Evolutionary conservation across 2,329 filamentous ascomycete species (phyloP).

Genomic region (Cylindrodendrum hubeiense): DNA sequence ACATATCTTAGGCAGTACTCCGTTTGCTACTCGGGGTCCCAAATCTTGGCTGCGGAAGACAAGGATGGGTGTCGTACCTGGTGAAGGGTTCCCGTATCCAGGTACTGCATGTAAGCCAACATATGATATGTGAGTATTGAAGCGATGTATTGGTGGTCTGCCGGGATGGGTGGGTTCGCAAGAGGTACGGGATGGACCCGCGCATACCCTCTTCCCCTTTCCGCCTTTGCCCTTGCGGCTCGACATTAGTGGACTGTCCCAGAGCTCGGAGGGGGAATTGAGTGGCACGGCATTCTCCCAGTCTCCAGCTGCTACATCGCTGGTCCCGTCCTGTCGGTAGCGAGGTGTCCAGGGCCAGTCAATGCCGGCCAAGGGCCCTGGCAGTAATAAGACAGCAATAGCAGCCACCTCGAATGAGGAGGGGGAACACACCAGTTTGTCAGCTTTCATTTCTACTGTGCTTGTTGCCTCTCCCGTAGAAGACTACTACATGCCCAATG

Average conservation of each 20-base stretch:
- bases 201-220: conserved; percentile 11
- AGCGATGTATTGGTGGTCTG: neutral
- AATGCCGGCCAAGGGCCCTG: conserved; percentile 34
- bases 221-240: conserved; percentile 26
- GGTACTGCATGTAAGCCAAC: neutral
- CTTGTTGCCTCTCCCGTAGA: neutral
- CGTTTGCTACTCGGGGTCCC: too few relatives aligned
- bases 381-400: conserved; percentile 35
- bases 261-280: conserved; percentile 24
- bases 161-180: conserved; percentile 9
- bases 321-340: conserved; percentile 41
- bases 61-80: neutral
- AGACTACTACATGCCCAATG: neutral
- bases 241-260: conserved; percentile 30
- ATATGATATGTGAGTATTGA: conserved; percentile 1
- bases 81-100: neutral
- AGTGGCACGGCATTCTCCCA: conserved; percentile 28
- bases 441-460: conserved; percentile 14
- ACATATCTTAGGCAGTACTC: neutral
- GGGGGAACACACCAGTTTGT: conserved; percentile 13
- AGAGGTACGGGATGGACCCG: conserved; percentile 21
- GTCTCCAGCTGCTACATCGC: conserved; percentile 39
- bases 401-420: conserved; percentile 31
- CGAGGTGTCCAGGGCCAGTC: conserved; percentile 34
- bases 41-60: neutral